Evolutionary conservation across 2,329 filamentous ascomycete genomes (phyloP), one percentile per base, ranked within the genome.

Genomic region (Blastomyces emzantsi): DNA sequence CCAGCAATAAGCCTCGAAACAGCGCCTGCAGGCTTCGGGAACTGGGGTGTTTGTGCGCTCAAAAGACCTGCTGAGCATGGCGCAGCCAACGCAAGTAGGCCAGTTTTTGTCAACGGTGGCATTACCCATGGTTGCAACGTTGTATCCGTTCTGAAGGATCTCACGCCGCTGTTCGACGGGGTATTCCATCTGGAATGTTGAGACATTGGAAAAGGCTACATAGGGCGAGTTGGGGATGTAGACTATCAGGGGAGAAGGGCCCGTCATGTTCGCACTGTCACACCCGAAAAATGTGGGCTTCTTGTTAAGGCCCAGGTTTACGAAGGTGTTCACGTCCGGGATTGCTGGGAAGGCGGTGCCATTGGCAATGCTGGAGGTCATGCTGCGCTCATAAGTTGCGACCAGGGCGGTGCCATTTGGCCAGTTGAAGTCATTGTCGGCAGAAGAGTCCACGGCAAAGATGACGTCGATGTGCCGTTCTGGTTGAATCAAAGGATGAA

Each of bases 181-280:
- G 81, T 92, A 90, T 51, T 76, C 75, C 47, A 86, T 79, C 65
- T 86, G 81, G 74, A 89, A 93, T 59, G 93, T 97, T 1, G 88
- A 89, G 7, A 88, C 82, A 79, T 97, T 97, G 74, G 87, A 89
- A 67, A 82, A 77, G 72, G 83, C 84, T 57, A 87, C 83, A 77
- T 95, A 96, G 0, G 92, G 92, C 28, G 87, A 82, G 73, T 94
- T 95, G 64, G 94, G 90, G 56, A 97, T 75, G 78, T 99, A 99
- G 67, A 96, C 90, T 66, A 96, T 79, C 1, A 96, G 76, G 0
- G 92, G 91, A 3, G 73, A 67, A 1, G 77, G 70, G 11, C 76
- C 75, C 0, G 85, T 86, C 59, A 84, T 80, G 75, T 92, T 90
- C 61, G 78, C 79, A 45, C 80, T 80, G 72, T 90, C 78, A 76